These are phyloP conservation scores for Trichosporon ovoides DNA, from an alignment of 1,284 basidiomycete species.

Conservation along the genomic window DNA sequence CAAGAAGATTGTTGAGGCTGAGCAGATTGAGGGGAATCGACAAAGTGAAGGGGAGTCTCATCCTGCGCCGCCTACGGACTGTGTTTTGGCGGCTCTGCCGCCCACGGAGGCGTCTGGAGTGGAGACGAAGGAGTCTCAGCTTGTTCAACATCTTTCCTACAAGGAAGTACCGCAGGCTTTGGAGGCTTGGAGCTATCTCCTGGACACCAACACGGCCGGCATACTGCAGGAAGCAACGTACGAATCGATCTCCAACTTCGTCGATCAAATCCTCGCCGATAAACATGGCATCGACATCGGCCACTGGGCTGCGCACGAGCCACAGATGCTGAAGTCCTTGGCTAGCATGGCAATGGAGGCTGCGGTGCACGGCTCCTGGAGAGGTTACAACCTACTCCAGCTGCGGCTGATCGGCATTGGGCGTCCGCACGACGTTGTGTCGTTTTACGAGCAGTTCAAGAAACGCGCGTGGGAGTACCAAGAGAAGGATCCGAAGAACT, in stretches of 20 bases:
- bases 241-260: neutral
- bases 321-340: constrained; percentile 18
- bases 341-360: constrained; percentile 26
- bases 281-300: neutral
- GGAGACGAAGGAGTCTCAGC: too few species aligned
- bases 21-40: too few species aligned
- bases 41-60: too few species aligned
- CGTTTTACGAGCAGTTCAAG: constrained; percentile 18
- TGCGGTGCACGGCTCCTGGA: constrained; percentile 20
- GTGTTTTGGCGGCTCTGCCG: too few species aligned
- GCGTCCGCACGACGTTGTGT: constrained; percentile 17
- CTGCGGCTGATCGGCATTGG: constrained; percentile 21
- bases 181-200: neutral
- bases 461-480: constrained; percentile 17
- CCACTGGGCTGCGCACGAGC: neutral
- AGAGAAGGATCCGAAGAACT: constrained; percentile 18
- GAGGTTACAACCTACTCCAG: constrained; percentile 21
- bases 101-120: too few species aligned
- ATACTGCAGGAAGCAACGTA: neutral
- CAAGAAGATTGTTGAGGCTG: too few species aligned
- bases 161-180: neutral
- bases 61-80: too few species aligned
- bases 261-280: neutral
- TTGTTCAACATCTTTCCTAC: too few species aligned
- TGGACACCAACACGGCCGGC: neutral